Conservation (phyloP, 2,329 filamentous ascomycete species). For the Phialophora macrospora region DNA sequence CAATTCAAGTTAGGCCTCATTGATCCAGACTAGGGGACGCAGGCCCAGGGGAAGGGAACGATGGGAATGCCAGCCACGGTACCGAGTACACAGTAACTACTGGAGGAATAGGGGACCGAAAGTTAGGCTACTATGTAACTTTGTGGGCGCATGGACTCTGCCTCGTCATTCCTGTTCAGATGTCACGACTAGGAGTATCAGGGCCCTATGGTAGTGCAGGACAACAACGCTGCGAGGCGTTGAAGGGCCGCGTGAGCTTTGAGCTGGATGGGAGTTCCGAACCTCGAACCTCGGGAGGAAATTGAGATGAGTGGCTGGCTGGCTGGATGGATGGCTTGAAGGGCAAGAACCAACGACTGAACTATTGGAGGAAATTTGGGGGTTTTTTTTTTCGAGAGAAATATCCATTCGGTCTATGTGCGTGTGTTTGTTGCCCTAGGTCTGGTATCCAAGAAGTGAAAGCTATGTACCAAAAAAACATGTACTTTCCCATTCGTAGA, state of each 20-base stretch:
- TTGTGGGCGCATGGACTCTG: no score
- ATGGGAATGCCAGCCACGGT: no score
- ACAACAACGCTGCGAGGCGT: background rate
- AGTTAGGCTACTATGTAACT: no score
- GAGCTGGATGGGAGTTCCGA: no score
- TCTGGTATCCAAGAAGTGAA: slow-evolving; percentile 26
- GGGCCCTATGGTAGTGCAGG: background rate
- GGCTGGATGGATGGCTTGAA: background rate
- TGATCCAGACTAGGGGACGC: no score
- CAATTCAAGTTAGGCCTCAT: no score
- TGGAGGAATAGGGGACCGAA: no score
- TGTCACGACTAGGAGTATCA: no score
- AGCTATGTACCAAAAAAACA: background rate
- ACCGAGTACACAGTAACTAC: no score
- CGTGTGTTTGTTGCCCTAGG: slow-evolving; percentile 8
- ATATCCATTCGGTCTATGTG: slow-evolving; percentile 7
- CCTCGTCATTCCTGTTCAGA: no score
- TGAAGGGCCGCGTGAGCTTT: background rate
- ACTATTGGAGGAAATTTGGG: background rate
- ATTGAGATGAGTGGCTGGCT: background rate
- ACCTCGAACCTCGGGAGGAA: background rate
- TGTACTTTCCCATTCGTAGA: slow-evolving; percentile 16
- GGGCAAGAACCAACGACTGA: background rate
- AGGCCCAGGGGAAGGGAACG: no score
- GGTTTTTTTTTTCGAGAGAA: background rate